Base-by-base conservation (phyloP, 2,329 filamentous ascomycete genomes). In the Fonsecaea pedrosoi region DNA sequence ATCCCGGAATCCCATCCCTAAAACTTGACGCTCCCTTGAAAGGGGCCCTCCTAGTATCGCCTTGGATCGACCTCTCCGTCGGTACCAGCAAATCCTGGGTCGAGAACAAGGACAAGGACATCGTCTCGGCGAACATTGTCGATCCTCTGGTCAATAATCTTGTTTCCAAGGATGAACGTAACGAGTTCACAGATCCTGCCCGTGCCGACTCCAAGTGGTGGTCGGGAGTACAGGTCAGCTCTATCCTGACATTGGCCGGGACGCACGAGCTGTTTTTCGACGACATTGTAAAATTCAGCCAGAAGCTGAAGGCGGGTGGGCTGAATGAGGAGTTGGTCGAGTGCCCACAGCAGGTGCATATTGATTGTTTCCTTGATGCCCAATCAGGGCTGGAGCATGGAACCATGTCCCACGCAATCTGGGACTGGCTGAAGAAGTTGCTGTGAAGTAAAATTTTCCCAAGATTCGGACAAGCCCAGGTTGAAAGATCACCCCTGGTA, bases 281-380 rank as follows among this genome's bases (percentile, higher is more conserved):
- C 12, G n/a, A 57, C 12, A 54, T 68, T 9, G 25, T 2, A 2
- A 18, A 58, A 18, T 18, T 68, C 53, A 57, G 62, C 10, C 15
- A 54, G 9, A 62, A 57, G 50, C 32, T 68, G 12, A 25, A 35
- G 18, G 30, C 65, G 6, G 65, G 53, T 12, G 65, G 65, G 2
- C 42, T 40, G 4, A 10, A 53, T 10, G 45, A 65, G 18, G 38
- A 57, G 13, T 37, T 54, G 21, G 62, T 68, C 8, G 65, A 64
- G 35, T 68, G 65, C 37, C 65, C 61, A 13, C 6, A 38, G n/a
- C 61, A 68, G 13, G 65, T 68, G 21, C 65, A 68, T 61, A 61
- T 68, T 30, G 65, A 68, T 45, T 68, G 65, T 45, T 58, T 68
- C 2, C 61, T 68, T 6, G 65, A 68, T 38, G 40, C 53, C 12